phyloP scores from a whole-genome alignment of 371 early-diverging fungal genomes.

The Cokeromyces recurvatus region DNA sequence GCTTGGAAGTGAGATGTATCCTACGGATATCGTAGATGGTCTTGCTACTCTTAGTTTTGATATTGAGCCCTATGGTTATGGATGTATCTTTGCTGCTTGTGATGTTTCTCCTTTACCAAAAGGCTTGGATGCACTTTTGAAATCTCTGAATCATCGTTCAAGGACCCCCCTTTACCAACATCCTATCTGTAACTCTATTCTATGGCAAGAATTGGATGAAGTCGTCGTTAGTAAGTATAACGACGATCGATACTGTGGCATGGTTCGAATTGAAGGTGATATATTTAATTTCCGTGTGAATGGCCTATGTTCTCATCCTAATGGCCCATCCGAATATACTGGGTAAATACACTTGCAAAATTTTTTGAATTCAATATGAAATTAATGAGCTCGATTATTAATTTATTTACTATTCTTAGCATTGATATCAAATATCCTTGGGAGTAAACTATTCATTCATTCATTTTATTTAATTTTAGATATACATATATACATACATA shows the following conservation, averaged over 20 bases:
- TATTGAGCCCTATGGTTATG: conserved; percentile 27
- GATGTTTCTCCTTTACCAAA: conserved; percentile 14
- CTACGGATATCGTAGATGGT: conserved; percentile 25
- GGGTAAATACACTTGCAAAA: too few relatives aligned
- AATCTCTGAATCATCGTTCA: conserved; percentile 7
- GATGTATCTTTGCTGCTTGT: conserved; percentile 27
- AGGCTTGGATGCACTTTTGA: conserved; percentile 13
- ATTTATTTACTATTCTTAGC: too few relatives aligned
- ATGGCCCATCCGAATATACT: conserved; percentile 6
- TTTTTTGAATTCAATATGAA: too few relatives aligned
- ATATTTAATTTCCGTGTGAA: conserved; percentile 15
- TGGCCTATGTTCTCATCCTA: conserved; percentile 11
- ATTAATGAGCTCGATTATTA: too few relatives aligned
- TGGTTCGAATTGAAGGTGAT: conserved; percentile 28
- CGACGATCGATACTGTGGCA: conserved; percentile 14
- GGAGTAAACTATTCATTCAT: conserved; percentile 12
- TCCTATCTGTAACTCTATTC: conserved; percentile 14
- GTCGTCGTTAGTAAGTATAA: conserved; percentile 9
- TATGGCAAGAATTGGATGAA: conserved; percentile 29
- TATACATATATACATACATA: too few relatives aligned
- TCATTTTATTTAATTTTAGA: not conserved
- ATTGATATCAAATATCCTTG: conserved; percentile 26
- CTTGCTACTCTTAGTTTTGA: conserved; percentile 31
- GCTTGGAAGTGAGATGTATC: conserved; percentile 20
- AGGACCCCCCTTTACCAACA: conserved; percentile 8